phyloP scores from a whole-genome alignment of 176 grass and related monocot genomes.

The Carex cristatella region DNA sequence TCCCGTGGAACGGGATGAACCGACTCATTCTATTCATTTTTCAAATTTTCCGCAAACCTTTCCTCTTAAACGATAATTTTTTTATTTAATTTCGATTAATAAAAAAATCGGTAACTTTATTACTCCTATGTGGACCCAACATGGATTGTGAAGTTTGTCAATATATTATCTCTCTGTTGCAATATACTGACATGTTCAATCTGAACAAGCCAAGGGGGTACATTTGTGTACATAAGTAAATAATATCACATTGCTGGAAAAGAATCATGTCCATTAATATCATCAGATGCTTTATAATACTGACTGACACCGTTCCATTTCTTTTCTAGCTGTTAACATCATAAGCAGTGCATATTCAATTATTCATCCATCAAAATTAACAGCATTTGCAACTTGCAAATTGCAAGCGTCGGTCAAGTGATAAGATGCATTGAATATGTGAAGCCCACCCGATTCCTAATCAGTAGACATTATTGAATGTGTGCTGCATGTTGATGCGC shows the following conservation, averaged over 20 bases:
- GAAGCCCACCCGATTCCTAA: background rate
- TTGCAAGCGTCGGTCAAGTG: background rate
- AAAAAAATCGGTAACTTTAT: background rate
- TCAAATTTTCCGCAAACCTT: too few relatives aligned
- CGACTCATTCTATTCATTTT: too few relatives aligned
- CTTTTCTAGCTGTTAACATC: background rate
- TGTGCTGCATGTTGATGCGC: background rate
- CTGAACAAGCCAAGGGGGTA: too few relatives aligned
- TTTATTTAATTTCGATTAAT: too few relatives aligned
- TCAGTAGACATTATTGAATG: background rate
- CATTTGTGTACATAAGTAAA: too few relatives aligned
- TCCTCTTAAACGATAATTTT: too few relatives aligned
- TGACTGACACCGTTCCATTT: background rate
- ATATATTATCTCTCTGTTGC: too few relatives aligned
- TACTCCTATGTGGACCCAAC: background rate
- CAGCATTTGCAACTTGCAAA: background rate
- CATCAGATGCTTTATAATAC: background rate
- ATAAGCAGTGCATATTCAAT: background rate
- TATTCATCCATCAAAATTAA: background rate
- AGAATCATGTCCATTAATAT: background rate
- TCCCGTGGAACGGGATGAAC: too few relatives aligned
- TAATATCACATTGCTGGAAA: too few relatives aligned
- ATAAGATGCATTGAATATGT: background rate
- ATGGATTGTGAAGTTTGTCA: background rate
- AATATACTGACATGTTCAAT: too few relatives aligned